phyloP scores from a whole-genome alignment of 768 basidiomycete genomes.

The Pleurotus salmoneostramineus region DNA sequence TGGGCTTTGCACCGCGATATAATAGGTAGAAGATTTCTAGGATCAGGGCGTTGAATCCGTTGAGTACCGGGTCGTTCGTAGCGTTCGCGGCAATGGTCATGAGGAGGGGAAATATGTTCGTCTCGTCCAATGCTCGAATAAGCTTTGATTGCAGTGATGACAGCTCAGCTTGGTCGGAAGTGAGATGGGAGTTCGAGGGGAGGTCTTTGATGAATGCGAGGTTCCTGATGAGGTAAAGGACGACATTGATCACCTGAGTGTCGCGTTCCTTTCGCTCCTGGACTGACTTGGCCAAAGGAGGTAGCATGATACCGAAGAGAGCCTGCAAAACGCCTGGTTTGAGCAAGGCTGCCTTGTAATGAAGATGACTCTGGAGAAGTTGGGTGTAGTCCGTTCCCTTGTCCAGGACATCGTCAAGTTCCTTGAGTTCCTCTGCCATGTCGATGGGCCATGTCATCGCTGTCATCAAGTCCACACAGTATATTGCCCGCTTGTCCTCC shows the following conservation, averaged over 20 bases:
- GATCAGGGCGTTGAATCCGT: conserved; percentile 82
- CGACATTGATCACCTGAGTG: conserved; percentile 80
- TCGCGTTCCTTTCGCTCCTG: conserved; percentile 79
- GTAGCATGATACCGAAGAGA: conserved; percentile 70
- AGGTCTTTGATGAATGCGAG: conserved; percentile 92
- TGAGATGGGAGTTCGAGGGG: conserved; percentile 63
- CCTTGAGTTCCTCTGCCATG: conserved; percentile 89
- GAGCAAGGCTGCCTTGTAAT: conserved; percentile 84
- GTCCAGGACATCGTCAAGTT: conserved; percentile 81
- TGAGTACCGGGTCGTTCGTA: conserved; percentile 73
- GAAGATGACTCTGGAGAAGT: conserved; percentile 72
- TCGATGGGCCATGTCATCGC: conserved; percentile 99
- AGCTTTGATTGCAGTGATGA: conserved; percentile 77
- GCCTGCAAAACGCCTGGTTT: conserved; percentile 66
- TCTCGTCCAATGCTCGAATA: conserved; percentile 64
- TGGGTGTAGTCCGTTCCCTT: conserved; percentile 87
- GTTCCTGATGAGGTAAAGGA: conserved; percentile 89
- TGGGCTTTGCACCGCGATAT: conserved; percentile 75
- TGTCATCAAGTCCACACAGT: conserved; percentile 84
- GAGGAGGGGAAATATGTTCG: conserved; percentile 72
- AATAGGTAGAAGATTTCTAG: conserved; percentile 93
- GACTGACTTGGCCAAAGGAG: conserved; percentile 66
- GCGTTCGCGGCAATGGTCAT: conserved; percentile 83
- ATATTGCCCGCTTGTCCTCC: conserved; percentile 80
- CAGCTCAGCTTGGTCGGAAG: conserved; percentile 76